Evolutionary conservation across 2,329 filamentous ascomycete species (phyloP).

Genomic region (Ceratocystiopsis minuta): DNA sequence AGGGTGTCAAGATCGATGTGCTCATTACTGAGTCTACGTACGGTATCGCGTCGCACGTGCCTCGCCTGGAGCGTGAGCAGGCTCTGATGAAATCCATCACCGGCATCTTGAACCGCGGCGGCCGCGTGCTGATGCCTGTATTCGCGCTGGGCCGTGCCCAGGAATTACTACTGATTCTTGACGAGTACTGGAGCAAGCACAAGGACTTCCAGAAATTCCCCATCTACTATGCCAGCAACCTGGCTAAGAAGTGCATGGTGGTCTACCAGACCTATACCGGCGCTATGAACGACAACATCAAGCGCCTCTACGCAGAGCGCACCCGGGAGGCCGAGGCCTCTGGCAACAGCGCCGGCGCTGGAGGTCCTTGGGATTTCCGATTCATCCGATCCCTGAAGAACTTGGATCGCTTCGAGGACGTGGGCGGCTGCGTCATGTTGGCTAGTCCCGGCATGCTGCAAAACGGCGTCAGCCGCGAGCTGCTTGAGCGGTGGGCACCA

Average conservation of each 20-base stretch:
- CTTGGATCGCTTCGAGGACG: slow-evolving; percentile 87
- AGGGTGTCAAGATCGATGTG: slow-evolving; percentile 80
- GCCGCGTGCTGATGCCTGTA: slow-evolving; percentile 83
- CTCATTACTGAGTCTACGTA: slow-evolving; percentile 97
- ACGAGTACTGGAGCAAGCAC: slow-evolving; percentile 92
- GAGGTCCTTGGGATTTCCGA: slow-evolving; percentile 91
- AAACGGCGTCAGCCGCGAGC: slow-evolving; percentile 80
- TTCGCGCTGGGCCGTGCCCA: slow-evolving; percentile 90
- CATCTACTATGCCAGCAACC: slow-evolving; percentile 93
- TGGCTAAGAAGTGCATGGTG: slow-evolving; percentile 93
- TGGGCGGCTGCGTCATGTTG: slow-evolving; percentile 91
- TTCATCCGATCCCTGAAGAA: slow-evolving; percentile 85
- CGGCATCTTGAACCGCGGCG: slow-evolving; percentile 73
- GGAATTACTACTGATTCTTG: slow-evolving; percentile 81
- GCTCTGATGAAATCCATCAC: slow-evolving; percentile 94
- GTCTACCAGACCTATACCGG: slow-evolving; percentile 97
- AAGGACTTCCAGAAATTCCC: slow-evolving; percentile 74
- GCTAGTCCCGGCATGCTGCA: slow-evolving; percentile 97
- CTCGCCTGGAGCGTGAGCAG: slow-evolving; percentile 76
- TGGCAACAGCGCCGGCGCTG: slow-evolving; percentile 55
- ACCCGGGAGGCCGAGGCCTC: slow-evolving; percentile 80
- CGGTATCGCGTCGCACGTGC: slow-evolving; percentile 84
- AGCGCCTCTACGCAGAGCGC: slow-evolving; percentile 76
- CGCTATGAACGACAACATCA: slow-evolving; percentile 99
- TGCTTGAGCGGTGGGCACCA: slow-evolving; percentile 89